Base-by-base conservation (phyloP, 495 filamentous ascomycete genomes). In the Peziza echinospora region DNA sequence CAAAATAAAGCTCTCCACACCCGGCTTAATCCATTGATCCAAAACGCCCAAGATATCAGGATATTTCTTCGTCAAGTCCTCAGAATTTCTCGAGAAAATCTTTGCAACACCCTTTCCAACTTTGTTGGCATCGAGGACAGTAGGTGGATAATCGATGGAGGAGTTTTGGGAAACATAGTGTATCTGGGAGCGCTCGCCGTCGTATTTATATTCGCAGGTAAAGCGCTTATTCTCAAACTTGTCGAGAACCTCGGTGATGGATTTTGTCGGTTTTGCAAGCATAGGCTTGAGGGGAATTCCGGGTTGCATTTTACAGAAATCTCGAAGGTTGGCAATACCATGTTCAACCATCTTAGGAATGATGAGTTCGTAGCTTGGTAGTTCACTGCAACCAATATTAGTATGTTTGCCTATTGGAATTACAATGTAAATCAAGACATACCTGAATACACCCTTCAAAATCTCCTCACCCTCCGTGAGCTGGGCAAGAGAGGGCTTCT, bases 121-220 rank as follows among this genome's bases (percentile, higher is more conserved):
- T 23, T 43, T 19, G 4, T 62, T 63, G 17, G 50, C 65, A 39
- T 82, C 81, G 41, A 71, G 67, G 1, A 69, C 75, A 8, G 66
- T 62, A 42, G 67, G 62, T 22, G 72, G 68, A 23, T 64, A 64
- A 21, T 66, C 65, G 22, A 67, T 64, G 5, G 66, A 65, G 7
- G 80, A 70, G 47, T 87, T 79, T 39, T 92, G 82, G 2, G 89
- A 77, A 28, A 97, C 84, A 50, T 85, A 97, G 60, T 97, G 89
- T 41, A 97, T 94, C 62, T 97, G 89, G 13, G 91, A 87, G 57
- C 89, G 68, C 62, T 97, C 89, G 23, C 89, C 89, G 54, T 97
- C 89, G 54, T 97, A 97, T 57, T 97, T 97, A 67, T 92, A 97
- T 57, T 97, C 89, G 64, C 91, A 97, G 13, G 89, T 96, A 53